Conservation (phyloP, 2,329 filamentous ascomycete genomes). For the Ceratocystis albifundus region DNA sequence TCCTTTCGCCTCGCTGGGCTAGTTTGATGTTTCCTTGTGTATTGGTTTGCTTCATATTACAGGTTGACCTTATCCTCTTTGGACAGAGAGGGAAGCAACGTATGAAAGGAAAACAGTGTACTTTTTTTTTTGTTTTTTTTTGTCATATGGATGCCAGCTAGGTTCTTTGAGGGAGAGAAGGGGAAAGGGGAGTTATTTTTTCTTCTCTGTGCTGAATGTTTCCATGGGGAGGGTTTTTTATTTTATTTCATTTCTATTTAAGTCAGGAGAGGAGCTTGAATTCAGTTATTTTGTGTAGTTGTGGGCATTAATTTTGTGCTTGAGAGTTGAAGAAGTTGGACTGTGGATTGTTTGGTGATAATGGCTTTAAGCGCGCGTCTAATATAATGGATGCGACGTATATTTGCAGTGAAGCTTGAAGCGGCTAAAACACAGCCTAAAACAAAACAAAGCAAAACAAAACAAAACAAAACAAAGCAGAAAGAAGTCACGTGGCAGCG, state of each 20-base stretch:
- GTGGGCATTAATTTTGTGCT: neutral
- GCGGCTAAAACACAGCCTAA: neutral
- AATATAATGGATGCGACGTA: neutral
- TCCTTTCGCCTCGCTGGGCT: neutral
- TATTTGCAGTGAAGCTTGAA: neutral
- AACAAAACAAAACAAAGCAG: neutral
- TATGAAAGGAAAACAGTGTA: neutral
- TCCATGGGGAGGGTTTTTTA: too few species aligned
- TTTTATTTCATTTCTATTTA: neutral
- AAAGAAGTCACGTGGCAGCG: conserved; percentile 1
- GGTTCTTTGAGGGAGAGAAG: neutral
- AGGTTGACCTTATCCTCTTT: neutral
- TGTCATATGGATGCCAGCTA: neutral
- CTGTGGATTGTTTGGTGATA: neutral
- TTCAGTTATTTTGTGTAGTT: neutral
- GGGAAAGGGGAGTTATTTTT: neutral
- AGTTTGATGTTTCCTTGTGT: conserved; percentile 1
- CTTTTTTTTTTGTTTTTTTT: neutral
- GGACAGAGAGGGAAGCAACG: neutral
- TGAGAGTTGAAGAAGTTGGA: neutral
- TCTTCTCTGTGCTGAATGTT: neutral
- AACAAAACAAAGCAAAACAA: neutral
- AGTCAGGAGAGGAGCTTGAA: neutral
- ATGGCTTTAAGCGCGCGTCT: neutral
- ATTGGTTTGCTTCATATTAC: neutral